Evolutionary conservation across 1,139 yeast species (phyloP), one percentile per base, ranked within the genome.

Genomic region (Arxiozyma slooffiae): DNA sequence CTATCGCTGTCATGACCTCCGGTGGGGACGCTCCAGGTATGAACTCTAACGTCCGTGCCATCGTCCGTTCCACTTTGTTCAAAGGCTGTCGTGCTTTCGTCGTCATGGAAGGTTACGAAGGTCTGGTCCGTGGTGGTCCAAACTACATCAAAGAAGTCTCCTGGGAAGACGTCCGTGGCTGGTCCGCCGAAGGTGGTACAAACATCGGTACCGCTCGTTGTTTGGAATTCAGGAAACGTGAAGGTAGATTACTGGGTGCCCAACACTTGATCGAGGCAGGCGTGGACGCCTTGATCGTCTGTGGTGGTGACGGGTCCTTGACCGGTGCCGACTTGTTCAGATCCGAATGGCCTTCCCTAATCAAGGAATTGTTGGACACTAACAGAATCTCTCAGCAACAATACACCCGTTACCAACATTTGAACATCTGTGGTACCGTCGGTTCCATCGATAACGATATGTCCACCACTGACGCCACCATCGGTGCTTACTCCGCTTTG

Each of bases 11-110:
- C 48, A 87, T 92, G 92, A 92, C 98, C 1, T 87, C 96, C 1
- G 98, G 98, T 60, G 98, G 98, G 67, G 98, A 90, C 70, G 62
- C 97, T 44, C 98, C 96, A 23, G 98, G 98, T 58, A 92, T 92
- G 98, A 89, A 90, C 67, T 90, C 97, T 1, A 86, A 84, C 48
- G 98, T 92, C 18, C 77, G 98, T 59, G 59, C 62, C 1, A 95
- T 92, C 52, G 95, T 92, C 7, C 78, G 98, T 60, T 79, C 96
- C 2, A 95, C 96, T 48, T 85, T 92, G 56, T 79, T 75, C 70
- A 77, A 81, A 55, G 94, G 89, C n/a, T 92, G 97, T 70, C 94
- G 87, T 59, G 90, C 94, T n/a, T 92, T 77, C 66, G 97, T 94
- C 21, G 81, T 92, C 54, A 84, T 81, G 72, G 98, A 92, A 72